phyloP scores from a whole-genome alignment of 768 basidiomycete species.

The Boletus rubroflammeus region DNA sequence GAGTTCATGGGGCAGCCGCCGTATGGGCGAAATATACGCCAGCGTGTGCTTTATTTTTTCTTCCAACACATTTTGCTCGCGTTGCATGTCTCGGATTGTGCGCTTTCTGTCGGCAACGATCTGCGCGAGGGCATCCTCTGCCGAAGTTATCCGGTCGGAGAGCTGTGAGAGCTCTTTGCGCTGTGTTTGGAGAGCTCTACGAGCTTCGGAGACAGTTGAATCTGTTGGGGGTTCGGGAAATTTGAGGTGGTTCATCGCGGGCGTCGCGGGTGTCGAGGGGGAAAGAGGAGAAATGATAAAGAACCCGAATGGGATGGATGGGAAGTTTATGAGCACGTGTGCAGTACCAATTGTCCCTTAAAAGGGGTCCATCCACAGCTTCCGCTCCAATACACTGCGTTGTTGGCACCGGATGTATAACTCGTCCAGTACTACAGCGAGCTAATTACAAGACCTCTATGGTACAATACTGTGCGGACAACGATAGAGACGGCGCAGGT shows the following conservation, averaged over 20 bases:
- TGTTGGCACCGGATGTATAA: not conserved
- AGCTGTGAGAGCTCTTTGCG: slow-evolving; percentile 32
- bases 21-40: slow-evolving; percentile 71
- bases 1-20: slow-evolving; percentile 69
- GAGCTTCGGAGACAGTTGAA: slow-evolving; percentile 50
- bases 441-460: slow-evolving; percentile 28
- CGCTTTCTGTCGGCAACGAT: slow-evolving; percentile 52
- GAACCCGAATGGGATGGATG: slow-evolving; percentile 22
- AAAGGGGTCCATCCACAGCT: slow-evolving; percentile 7
- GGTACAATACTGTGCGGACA: slow-evolving; percentile 13
- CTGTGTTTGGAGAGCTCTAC: slow-evolving; percentile 38
- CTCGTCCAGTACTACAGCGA: not conserved
- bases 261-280: slow-evolving; percentile 16
- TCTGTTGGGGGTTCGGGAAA: slow-evolving; percentile 61
- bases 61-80: slow-evolving; percentile 47
- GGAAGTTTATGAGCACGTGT: slow-evolving; percentile 27
- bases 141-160: slow-evolving; percentile 45
- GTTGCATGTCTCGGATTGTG: slow-evolving; percentile 52
- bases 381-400: slow-evolving; percentile 4
- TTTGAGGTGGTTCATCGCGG: slow-evolving; percentile 26
- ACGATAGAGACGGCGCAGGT: not conserved
- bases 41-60: slow-evolving; percentile 45
- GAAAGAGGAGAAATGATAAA: slow-evolving; percentile 7
- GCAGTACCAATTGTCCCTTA: not conserved
- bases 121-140: slow-evolving; percentile 54